phyloP scores from a whole-genome alignment of 805 yeast species.

The Saccharomycopsis sp. region DNA sequence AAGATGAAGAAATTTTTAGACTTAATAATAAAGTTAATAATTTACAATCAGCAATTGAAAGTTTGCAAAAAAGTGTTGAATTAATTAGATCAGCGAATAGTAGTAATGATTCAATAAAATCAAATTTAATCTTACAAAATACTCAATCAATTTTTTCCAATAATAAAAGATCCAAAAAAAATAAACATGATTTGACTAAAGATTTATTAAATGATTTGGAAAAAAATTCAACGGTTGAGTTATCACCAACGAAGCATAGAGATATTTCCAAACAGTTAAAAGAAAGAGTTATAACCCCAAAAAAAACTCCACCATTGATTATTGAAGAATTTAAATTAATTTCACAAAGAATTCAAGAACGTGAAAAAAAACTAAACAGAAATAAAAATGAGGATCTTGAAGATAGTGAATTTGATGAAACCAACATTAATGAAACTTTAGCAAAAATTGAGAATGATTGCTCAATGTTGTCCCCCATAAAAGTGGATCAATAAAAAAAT shows the following conservation, averaged over 20 bases:
- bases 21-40: constrained; percentile 11
- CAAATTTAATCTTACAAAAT: no score
- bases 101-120: no score
- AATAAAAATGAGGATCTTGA: not conserved
- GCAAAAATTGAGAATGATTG: constrained; percentile 13
- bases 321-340: constrained; percentile 9
- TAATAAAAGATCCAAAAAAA: not conserved
- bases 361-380: constrained; percentile 2
- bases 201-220: not conserved
- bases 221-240: not conserved
- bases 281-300: not conserved
- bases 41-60: not conserved
- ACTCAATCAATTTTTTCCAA: not conserved
- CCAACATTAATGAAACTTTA: constrained; percentile 16
- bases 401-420: constrained; percentile 15
- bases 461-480: constrained; percentile 13
- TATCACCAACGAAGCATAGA: not conserved
- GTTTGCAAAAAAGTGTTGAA: no score
- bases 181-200: not conserved
- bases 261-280: no score
- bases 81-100: no score
- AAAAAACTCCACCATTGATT: constrained; percentile 3
- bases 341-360: constrained; percentile 1
- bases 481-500: not conserved
- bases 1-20: constrained; percentile 9